These are phyloP conservation scores for Blastocystis sp. DNA, from an alignment of 352 stramenopile species.

Conservation along the genomic window DNA sequence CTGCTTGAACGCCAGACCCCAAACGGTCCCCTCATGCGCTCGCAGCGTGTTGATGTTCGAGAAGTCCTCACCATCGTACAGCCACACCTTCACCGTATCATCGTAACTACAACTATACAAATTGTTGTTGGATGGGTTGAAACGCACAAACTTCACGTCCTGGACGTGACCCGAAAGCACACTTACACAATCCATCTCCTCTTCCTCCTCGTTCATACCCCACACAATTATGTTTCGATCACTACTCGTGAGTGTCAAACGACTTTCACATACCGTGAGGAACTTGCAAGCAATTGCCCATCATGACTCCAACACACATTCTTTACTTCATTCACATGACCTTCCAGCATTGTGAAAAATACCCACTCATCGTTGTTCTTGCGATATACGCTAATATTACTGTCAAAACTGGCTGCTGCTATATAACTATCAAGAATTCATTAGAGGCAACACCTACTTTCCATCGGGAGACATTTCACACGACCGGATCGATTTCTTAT, in stretches of 20 bases:
- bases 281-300: slow-evolving; percentile 83
- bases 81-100: slow-evolving; percentile 88
- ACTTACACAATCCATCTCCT: slow-evolving; percentile 91
- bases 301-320: slow-evolving; percentile 85
- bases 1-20: slow-evolving; percentile 75
- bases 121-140: slow-evolving; percentile 78
- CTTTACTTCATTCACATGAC: slow-evolving; percentile 95
- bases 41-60: slow-evolving; percentile 84
- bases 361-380: slow-evolving; percentile 79
- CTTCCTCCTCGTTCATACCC: slow-evolving; percentile 71
- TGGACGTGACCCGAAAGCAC: slow-evolving; percentile 89
- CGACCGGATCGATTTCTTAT: slow-evolving; percentile 74
- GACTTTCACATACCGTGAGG: slow-evolving; percentile 71
- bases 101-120: slow-evolving; percentile 81
- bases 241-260: background rate
- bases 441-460: slow-evolving; percentile 63
- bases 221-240: slow-evolving; percentile 45
- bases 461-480: slow-evolving; percentile 71
- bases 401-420: slow-evolving; percentile 78
- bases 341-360: slow-evolving; percentile 86
- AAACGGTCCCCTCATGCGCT: slow-evolving; percentile 86
- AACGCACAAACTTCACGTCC: slow-evolving; percentile 89
- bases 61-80: slow-evolving; percentile 88
- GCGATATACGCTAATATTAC: slow-evolving; percentile 76
- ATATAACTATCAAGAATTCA: slow-evolving; percentile 73